phyloP scores from a whole-genome alignment of 192 early-diverging fungal genomes.

The Kappamyces sp. region DNA sequence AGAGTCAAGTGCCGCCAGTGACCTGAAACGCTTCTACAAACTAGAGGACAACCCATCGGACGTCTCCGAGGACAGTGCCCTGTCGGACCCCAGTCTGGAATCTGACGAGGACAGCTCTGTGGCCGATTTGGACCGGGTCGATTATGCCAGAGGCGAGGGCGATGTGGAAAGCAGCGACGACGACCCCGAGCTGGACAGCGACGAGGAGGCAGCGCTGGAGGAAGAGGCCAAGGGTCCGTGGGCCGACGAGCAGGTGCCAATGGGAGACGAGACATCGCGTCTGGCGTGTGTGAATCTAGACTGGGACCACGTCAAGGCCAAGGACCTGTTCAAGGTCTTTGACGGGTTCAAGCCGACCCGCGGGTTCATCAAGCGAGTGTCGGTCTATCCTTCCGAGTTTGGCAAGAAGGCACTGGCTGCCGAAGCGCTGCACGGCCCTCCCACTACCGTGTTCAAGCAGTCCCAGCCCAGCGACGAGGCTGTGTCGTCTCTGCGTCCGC shows the following conservation, averaged over 20 bases:
- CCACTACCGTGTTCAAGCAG: constrained; percentile 61
- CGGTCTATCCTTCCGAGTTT: constrained; percentile 85
- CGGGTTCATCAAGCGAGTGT: constrained; percentile 67
- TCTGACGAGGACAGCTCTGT: constrained; percentile 27
- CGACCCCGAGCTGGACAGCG: constrained; percentile 43
- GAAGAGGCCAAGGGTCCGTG: constrained; percentile 35
- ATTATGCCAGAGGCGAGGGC: constrained; percentile 79
- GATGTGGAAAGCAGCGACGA: constrained; percentile 58
- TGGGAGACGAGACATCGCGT: constrained; percentile 47
- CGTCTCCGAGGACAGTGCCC: constrained; percentile 26
- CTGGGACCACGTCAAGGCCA: constrained; percentile 85
- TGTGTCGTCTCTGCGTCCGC: constrained; percentile 24
- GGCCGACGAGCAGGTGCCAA: constrained; percentile 24
- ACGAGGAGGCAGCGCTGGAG: constrained; percentile 34
- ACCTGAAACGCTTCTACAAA: constrained; percentile 71
- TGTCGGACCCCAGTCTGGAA: not conserved
- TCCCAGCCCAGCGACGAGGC: constrained; percentile 34
- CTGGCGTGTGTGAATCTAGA: constrained; percentile 91
- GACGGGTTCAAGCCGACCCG: constrained; percentile 67
- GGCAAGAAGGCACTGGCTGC: constrained; percentile 67
- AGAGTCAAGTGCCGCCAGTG: constrained; percentile 41
- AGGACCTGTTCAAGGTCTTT: constrained; percentile 81
- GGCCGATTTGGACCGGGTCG: constrained; percentile 40
- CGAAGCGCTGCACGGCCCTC: constrained; percentile 72
- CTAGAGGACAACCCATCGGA: constrained; percentile 48